Evolutionary conservation across 371 early-diverging fungal genomes (phyloP).

Genomic region (Mucor plumbeus): DNA sequence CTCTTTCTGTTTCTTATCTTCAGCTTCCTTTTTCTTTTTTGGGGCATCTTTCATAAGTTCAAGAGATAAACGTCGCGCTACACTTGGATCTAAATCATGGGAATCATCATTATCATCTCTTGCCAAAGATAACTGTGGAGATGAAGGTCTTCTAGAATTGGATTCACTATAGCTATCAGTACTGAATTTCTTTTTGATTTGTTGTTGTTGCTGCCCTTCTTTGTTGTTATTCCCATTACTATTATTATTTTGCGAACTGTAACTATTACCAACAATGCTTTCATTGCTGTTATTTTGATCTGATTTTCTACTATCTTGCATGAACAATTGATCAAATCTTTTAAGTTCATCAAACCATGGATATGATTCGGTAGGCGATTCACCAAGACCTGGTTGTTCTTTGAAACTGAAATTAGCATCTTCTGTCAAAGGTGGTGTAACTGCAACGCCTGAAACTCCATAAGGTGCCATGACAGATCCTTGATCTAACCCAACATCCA

Average conservation of each 20-base stretch:
- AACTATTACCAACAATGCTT: no score
- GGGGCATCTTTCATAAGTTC: constrained; percentile 64
- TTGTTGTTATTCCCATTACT: not conserved
- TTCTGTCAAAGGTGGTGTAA: not conserved
- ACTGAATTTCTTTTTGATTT: not conserved
- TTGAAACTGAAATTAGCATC: not conserved
- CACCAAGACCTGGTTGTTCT: constrained; percentile 30
- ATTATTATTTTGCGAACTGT: not conserved
- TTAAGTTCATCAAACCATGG: constrained; percentile 35
- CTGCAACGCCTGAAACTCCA: constrained; percentile 11
- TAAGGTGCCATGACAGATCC: constrained; percentile 3
- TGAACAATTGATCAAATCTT: constrained; percentile 32
- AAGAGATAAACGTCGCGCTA: constrained; percentile 62
- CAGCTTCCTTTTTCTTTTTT: constrained; percentile 19
- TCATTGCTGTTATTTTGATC: not conserved
- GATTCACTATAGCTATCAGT: not conserved
- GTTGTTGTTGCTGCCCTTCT: not conserved
- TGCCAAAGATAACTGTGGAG: not conserved
- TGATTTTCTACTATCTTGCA: constrained; percentile 14
- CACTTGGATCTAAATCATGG: constrained; percentile 44
- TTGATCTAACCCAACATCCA: constrained; percentile 46
- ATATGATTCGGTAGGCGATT: constrained; percentile 34
- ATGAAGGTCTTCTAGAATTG: not conserved
- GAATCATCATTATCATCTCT: constrained; percentile 11
- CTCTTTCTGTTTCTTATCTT: constrained; percentile 14